phyloP scores from a whole-genome alignment of 495 filamentous ascomycete species.

The Penicillium flavigenum region DNA sequence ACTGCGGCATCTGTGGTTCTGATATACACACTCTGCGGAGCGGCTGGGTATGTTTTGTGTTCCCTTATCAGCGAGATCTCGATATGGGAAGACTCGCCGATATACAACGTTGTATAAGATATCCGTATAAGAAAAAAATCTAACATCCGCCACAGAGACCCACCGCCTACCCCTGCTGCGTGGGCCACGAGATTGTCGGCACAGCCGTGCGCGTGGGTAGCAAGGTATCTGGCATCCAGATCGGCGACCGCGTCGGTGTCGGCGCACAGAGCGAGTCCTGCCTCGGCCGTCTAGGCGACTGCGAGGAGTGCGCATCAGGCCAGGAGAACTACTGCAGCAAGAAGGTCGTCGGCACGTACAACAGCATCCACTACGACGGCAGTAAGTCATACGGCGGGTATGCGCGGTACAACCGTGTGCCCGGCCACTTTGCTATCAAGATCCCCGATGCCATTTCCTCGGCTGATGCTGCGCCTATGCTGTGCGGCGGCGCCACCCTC shows the following conservation, averaged over 20 bases:
- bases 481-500: constrained; percentile 80
- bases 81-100: neutral
- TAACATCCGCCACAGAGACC: constrained; percentile 35
- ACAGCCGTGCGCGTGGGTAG: constrained; percentile 71
- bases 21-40: constrained; percentile 74
- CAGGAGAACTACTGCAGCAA: constrained; percentile 66
- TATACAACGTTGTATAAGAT: neutral
- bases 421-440: constrained; percentile 72
- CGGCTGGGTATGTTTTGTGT: constrained; percentile 57
- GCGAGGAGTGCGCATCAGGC: constrained; percentile 64
- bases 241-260: constrained; percentile 88
- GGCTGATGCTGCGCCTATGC: constrained; percentile 72
- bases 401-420: constrained; percentile 68
- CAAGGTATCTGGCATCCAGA: constrained; percentile 61
- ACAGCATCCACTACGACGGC: constrained; percentile 46
- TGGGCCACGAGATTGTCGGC: constrained; percentile 86
- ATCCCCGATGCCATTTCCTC: constrained; percentile 67
- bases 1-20: constrained; percentile 49
- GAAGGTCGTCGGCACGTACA: constrained; percentile 51
- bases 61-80: neutral
- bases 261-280: constrained; percentile 79
- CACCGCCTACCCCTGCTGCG: constrained; percentile 66
- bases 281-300: constrained; percentile 57
- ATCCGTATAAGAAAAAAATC: neutral
- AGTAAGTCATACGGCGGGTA: constrained; percentile 68